Percentiles rank a stretch among this genome's conserved stretches.
Conservation (phyloP, 2,329 filamentous ascomycete genomes). For the Alternaria viburni region DNA sequence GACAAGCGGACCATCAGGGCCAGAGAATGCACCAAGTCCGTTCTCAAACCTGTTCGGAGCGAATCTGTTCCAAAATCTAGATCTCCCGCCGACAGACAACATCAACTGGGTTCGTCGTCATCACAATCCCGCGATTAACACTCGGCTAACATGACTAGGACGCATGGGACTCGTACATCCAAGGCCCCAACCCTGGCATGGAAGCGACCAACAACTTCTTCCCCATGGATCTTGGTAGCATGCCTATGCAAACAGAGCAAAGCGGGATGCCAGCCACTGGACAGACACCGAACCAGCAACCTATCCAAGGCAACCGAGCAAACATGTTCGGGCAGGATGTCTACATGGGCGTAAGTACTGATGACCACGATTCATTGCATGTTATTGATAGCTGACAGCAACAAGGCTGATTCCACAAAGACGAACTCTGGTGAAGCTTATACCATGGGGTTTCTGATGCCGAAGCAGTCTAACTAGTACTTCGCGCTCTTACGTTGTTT, state of each 20-base stretch:
- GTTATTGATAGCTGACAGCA: constrained; percentile 12
- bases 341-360: constrained; percentile 49
- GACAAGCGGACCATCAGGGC: constrained; percentile 32
- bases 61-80: constrained; percentile 58
- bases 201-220: constrained; percentile 52
- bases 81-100: constrained; percentile 58
- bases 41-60: constrained; percentile 63
- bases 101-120: constrained; percentile 66
- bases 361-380: constrained; percentile 1
- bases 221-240: constrained; percentile 50
- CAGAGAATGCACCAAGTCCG: constrained; percentile 56
- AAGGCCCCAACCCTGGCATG: constrained; percentile 62
- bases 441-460: constrained; percentile 38
- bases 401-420: constrained; percentile 33
- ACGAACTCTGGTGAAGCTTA: constrained; percentile 33
- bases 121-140: background rate
- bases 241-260: constrained; percentile 41
- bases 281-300: constrained; percentile 14
- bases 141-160: constrained; percentile 47
- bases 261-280: constrained; percentile 26
- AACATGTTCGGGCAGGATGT: constrained; percentile 43
- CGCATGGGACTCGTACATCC: constrained; percentile 73
- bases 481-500: background rate
- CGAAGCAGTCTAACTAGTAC: constrained; percentile 20
- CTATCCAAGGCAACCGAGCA: constrained; percentile 26